Base-by-base conservation (phyloP, 2,329 filamentous ascomycete species). In the Penicillium sp. region DNA sequence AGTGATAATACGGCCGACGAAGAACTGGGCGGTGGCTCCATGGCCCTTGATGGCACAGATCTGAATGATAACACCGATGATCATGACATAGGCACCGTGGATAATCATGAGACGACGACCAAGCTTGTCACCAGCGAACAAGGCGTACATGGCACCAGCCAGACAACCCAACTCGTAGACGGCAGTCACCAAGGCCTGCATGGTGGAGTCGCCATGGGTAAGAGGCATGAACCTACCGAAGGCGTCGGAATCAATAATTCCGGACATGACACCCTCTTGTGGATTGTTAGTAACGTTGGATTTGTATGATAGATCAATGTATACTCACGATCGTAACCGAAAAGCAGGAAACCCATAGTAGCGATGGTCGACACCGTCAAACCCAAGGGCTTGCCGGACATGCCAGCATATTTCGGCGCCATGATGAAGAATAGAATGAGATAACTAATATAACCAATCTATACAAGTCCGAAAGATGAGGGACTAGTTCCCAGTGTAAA, bases 331-430 rank as follows among this genome's bases (percentile, higher is more conserved):
- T 84, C 82, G 66, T 84, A 84, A 55, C 82, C 82, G 59, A 84
- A 84, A n/a, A 84, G 78, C 29, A 86, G 69, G 74, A 87, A 86
- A 23, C 83, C 85, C 49, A 83, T 85, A 0, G 85, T 87, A 4
- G 85, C 84, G 27, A 88, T 80, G n/a, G 81, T 79, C 1, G 86
- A 86, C 46, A 88, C 79, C 39, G 80, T 75, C 59, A 86, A 65
- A 19, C 81, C 83, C 52, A 88, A 78, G 38, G 75, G 76, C 63
- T 76, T 79, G 69, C 86, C 86, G 36, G 80, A 81, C 58, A 87
- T 76, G 71, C 85, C 85, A 69, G 82, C 81, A 68, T 79, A 87
- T 19, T 68, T 79, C 62, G 82, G 79, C 61, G 80, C 76, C 81
- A 84, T 84, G 39, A 25, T 68, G 61, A 48, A 44, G n/a, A 45